Evolutionary conservation across 2,329 filamentous ascomycete species (phyloP).

Genomic region (Aspergillus sp.): DNA sequence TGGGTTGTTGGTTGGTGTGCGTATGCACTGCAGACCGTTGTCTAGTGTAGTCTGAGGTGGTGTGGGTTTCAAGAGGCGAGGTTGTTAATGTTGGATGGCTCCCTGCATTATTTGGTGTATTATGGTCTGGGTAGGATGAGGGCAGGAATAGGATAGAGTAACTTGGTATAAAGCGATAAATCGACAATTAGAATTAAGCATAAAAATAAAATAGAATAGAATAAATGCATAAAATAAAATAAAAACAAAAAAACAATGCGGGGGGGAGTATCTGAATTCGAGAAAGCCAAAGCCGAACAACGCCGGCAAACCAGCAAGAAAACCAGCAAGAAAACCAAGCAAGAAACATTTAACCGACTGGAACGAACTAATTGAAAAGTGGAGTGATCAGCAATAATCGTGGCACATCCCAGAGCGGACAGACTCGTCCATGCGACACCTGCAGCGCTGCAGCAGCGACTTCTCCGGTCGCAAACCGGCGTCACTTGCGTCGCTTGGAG

Average conservation of each 20-base stretch:
- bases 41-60: too few species aligned
- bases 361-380: background rate
- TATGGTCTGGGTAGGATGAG: background rate
- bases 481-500: background rate
- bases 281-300: too few species aligned
- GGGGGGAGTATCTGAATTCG: background rate
- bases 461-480: constrained; percentile 1
- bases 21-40: too few species aligned
- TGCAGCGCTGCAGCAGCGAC: constrained; percentile 1
- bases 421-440: background rate
- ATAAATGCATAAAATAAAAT: background rate
- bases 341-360: background rate
- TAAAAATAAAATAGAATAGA: background rate
- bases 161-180: background rate
- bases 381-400: background rate
- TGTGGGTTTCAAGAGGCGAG: too few species aligned
- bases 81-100: background rate
- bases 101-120: background rate
- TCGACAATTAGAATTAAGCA: background rate
- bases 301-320: too few species aligned
- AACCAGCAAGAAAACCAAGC: too few species aligned
- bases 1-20: too few species aligned
- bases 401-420: background rate
- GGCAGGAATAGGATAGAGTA: background rate
- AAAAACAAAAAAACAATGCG: background rate